Evolutionary conservation across 805 yeast species (phyloP).

Genomic region (Sungouiella thailandica): DNA sequence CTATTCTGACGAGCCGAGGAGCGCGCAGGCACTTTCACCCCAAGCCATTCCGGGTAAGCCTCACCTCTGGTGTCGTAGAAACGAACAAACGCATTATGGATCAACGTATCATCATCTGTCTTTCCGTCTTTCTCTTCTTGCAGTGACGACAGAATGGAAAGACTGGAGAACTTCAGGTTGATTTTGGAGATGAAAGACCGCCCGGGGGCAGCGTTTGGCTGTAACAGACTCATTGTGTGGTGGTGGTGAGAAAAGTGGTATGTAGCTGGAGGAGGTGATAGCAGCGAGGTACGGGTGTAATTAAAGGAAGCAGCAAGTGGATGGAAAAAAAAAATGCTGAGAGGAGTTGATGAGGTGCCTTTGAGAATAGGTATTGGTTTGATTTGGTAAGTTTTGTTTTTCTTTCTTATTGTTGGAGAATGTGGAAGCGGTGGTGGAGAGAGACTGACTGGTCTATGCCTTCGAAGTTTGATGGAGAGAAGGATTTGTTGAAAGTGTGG

Average conservation of each 20-base stretch:
- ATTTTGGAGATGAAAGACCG: conserved; percentile 33
- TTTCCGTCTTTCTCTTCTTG: conserved; percentile 35
- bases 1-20: not conserved
- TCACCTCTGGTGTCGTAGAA: conserved; percentile 27
- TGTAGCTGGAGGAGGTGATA: not conserved
- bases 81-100: conserved; percentile 40
- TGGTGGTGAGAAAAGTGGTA: not conserved
- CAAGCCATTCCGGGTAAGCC: conserved; percentile 44
- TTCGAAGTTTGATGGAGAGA: too few relatives aligned
- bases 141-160: conserved; percentile 23
- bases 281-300: conserved; percentile 1
- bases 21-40: conserved; percentile 16
- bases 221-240: conserved; percentile 17
- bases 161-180: conserved; percentile 32
- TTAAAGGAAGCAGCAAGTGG: too few relatives aligned
- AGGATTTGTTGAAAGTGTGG: too few relatives aligned
- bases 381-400: too few relatives aligned
- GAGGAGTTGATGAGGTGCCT: too few relatives aligned
- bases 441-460: too few relatives aligned
- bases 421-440: too few relatives aligned
- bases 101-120: conserved; percentile 34
- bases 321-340: too few relatives aligned
- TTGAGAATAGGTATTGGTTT: too few relatives aligned
- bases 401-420: too few relatives aligned
- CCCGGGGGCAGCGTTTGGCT: conserved; percentile 19